Conservation (phyloP, 2,329 filamentous ascomycete genomes). For the Aspergillus sp. region DNA sequence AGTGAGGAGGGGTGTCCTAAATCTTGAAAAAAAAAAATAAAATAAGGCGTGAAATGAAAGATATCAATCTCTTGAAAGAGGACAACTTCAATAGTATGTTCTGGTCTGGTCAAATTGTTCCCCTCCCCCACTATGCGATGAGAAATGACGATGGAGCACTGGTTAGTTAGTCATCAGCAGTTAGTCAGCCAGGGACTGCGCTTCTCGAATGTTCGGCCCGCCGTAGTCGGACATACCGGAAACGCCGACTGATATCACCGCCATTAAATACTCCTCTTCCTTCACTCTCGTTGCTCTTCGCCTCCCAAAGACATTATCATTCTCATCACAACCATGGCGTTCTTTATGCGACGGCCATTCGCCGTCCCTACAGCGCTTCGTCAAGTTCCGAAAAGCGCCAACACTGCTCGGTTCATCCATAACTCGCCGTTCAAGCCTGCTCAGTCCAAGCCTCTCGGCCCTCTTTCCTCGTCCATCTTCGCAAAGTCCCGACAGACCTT, state of each 20-base stretch:
- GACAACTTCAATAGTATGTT: too few species aligned
- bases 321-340: constrained; percentile 53
- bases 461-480: constrained; percentile 42
- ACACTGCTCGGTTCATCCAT: constrained; percentile 58
- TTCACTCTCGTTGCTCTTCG: constrained; percentile 5
- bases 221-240: constrained; percentile 20
- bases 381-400: constrained; percentile 53
- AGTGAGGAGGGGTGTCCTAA: constrained; percentile 10
- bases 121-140: constrained; percentile 13
- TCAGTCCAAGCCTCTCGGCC: constrained; percentile 36
- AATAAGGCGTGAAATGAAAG: background rate
- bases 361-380: constrained; percentile 58
- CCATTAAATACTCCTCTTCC: constrained; percentile 18
- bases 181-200: constrained; percentile 19
- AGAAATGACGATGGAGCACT: background rate
- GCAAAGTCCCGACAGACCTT: constrained; percentile 57
- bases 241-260: constrained; percentile 26
- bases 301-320: constrained; percentile 8
- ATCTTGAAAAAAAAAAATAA: too few species aligned
- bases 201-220: constrained; percentile 37
- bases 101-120: constrained; percentile 1
- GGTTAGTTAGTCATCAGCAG: constrained; percentile 14
- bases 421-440: constrained; percentile 52
- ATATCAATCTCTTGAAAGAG: background rate
- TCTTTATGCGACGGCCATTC: constrained; percentile 63